These are phyloP conservation scores for Lathyrus aphaca DNA, from an alignment of 306 rosid genomes.

Conservation along the genomic window DNA sequence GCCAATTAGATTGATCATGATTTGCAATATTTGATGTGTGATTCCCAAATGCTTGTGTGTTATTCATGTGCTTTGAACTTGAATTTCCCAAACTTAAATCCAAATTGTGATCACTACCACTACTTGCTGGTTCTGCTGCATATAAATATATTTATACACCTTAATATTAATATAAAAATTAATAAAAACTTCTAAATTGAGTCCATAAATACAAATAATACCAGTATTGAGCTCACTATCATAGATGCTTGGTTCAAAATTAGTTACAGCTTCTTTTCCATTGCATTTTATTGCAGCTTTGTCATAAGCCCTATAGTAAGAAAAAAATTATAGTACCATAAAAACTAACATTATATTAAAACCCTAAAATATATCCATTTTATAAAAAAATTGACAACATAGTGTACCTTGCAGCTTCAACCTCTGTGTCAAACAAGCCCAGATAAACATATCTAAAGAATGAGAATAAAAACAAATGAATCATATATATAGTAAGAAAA, in stretches of 20 bases:
- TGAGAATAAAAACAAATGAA: conserved; percentile 8
- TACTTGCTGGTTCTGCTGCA: conserved; percentile 50
- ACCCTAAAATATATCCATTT: conserved; percentile 26
- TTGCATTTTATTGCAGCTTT: conserved; percentile 98
- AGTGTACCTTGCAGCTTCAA: conserved; percentile 88
- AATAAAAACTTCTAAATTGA: neutral
- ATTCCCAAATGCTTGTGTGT: conserved; percentile 30
- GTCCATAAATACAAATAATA: conserved; percentile 22
- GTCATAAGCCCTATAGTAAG: conserved; percentile 80
- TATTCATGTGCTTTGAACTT: conserved; percentile 43
- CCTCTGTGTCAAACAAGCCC: conserved; percentile 93
- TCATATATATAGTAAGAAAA: neutral
- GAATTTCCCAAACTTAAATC: conserved; percentile 78
- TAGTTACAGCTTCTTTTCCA: conserved; percentile 98
- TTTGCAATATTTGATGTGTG: conserved; percentile 39
- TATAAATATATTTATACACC: neutral
- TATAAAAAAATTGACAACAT: neutral
- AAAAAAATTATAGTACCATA: neutral
- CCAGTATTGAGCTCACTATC: conserved; percentile 84
- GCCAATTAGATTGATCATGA: conserved; percentile 45
- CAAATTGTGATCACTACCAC: conserved; percentile 56
- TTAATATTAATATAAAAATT: neutral
- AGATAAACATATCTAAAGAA: conserved; percentile 82
- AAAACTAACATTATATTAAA: neutral
- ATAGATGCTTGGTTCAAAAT: conserved; percentile 93